Percentiles rank a stretch among this genome's conserved stretches.
Evolutionary conservation across 2,329 filamentous ascomycete genomes (phyloP).

Genomic region (Colletotrichum somersetense): DNA sequence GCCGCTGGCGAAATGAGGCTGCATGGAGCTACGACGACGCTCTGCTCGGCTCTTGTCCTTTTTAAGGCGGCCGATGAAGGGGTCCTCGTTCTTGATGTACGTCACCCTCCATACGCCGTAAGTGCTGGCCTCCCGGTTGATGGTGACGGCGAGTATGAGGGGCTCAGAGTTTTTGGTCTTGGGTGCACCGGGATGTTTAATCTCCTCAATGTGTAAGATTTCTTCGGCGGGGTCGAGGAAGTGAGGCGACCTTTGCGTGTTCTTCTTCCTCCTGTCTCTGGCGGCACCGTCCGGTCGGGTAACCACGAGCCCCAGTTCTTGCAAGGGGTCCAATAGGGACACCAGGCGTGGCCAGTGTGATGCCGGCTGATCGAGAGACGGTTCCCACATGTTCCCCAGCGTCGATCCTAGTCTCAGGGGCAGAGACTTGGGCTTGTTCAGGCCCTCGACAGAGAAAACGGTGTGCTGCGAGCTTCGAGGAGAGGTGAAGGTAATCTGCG

Average conservation of each 20-base stretch:
- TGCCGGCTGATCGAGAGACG: constrained; percentile 64
- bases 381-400: constrained; percentile 70
- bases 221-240: constrained; percentile 84
- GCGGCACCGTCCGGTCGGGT: constrained; percentile 62
- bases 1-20: constrained; percentile 78
- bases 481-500: constrained; percentile 70
- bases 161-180: constrained; percentile 57
- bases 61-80: constrained; percentile 61
- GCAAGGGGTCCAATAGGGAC: constrained; percentile 85
- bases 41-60: constrained; percentile 60
- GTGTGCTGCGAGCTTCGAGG: constrained; percentile 61
- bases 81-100: constrained; percentile 78
- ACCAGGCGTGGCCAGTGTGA: constrained; percentile 81
- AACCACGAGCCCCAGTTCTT: constrained; percentile 87
- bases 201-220: constrained; percentile 83
- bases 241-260: constrained; percentile 56
- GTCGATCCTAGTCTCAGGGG: constrained; percentile 66
- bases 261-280: constrained; percentile 54
- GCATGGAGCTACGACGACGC: constrained; percentile 73
- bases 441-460: constrained; percentile 68
- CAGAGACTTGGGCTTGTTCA: constrained; percentile 67
- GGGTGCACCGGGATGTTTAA: constrained; percentile 64
- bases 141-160: constrained; percentile 82
- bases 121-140: constrained; percentile 80
- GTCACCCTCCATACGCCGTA: constrained; percentile 89